phyloP scores from a whole-genome alignment of 2,329 filamentous ascomycete species.

The Coniochaeta hoffmannii region DNA sequence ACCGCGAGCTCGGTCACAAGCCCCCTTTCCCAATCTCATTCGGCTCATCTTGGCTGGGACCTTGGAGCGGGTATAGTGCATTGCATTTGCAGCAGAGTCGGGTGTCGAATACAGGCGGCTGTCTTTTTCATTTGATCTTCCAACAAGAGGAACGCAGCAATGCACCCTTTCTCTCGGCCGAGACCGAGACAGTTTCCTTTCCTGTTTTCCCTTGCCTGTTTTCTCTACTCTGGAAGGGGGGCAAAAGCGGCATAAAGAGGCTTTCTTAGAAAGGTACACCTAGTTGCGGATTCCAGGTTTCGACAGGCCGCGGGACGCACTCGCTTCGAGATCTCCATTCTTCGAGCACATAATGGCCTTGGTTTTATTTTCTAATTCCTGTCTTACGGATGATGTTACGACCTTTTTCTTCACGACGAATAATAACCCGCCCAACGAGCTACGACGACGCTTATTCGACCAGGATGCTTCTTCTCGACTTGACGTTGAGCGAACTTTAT shows the following conservation, averaged over 20 bases:
- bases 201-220: conserved; percentile 20
- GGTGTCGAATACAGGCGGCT: conserved; percentile 38
- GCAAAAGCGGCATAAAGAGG: conserved; percentile 30
- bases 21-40: conserved; percentile 18
- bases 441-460: conserved; percentile 29
- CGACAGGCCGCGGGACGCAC: conserved; percentile 20
- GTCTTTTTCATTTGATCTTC: conserved; percentile 17
- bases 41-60: conserved; percentile 48
- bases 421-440: conserved; percentile 20
- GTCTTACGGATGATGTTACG: conserved; percentile 40
- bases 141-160: conserved; percentile 57
- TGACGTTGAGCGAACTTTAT: conserved; percentile 12
- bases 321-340: conserved; percentile 29
- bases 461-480: conserved; percentile 16
- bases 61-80: conserved; percentile 39
- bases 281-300: conserved; percentile 19
- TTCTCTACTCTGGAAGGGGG: conserved; percentile 13
- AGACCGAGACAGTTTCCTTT: conserved; percentile 15
- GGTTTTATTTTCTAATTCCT: conserved; percentile 23
- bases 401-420: conserved; percentile 34
- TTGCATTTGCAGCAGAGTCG: conserved; percentile 46
- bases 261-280: conserved; percentile 32
- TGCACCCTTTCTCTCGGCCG: conserved; percentile 34
- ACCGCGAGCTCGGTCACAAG: conserved; percentile 42
- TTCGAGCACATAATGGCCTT: conserved; percentile 20